Base-by-base conservation (phyloP, 2,329 filamentous ascomycete species). In the Tolypocladium ophioglossoides region DNA sequence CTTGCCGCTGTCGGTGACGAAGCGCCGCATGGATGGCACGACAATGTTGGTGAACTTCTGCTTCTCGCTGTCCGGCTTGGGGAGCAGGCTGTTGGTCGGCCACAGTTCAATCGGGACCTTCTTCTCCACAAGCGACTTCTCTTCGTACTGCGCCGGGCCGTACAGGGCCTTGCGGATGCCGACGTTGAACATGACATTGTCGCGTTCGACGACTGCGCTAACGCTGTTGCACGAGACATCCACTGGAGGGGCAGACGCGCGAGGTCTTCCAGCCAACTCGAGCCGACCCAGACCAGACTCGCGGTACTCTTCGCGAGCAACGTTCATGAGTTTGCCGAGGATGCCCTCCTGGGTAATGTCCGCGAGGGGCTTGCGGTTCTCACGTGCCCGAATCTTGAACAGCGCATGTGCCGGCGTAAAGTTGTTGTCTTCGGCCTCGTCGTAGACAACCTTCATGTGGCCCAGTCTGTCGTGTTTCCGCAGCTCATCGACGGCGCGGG, bases 1-100 rank as follows among this genome's bases (percentile, higher is more conserved):
- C 74, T 99, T 99, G 66, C 94, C 94, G 52, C 91, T 96, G 71
- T 97, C 94, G 2, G 92, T 97, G 56, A 99, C 94, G 66, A 99
- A 99, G 62, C 91, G 90, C 51, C 85, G 87, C 94, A 99, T 99
- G 12, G 91, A 96, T 0, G 94, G 94, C 37, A 96, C 91, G 51
- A 86, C 81, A 58, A 99, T 95, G 67, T 92, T 88, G 51, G 88
- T 96, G 72, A 91, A 97, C 27, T 88, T 83, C 60, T 85, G 82
- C 75, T 90, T 92, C 65, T 87, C 82, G 48, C 88, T 90, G 57
- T 88, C 85, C 0, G 94, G 91, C 38, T 79, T 74, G 3, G 94
- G 91, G 1, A 97, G 75, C 70, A 91, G 76, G 59, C 82, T 75
- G 14, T 72, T 74, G 2, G 79, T 67, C 1, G 91, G 87, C 63